Conservation (phyloP, 2,329 filamentous ascomycete species). For the Massarina eburnea region DNA sequence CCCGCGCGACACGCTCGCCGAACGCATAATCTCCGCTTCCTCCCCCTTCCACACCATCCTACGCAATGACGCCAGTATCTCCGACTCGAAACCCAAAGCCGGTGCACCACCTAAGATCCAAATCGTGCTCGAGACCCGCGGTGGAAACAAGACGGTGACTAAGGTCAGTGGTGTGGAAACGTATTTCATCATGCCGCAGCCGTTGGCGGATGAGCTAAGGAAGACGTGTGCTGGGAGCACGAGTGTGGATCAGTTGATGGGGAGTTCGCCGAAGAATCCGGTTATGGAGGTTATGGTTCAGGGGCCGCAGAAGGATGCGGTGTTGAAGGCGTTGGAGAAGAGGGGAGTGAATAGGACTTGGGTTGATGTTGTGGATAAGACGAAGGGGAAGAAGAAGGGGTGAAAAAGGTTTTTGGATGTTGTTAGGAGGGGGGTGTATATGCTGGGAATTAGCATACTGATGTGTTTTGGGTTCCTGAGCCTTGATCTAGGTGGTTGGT, state of each 20-base stretch:
- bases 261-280: slow-evolving; percentile 61
- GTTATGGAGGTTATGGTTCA: slow-evolving; percentile 70
- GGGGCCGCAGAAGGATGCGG: slow-evolving; percentile 64
- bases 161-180: slow-evolving; percentile 63
- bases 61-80: slow-evolving; percentile 46
- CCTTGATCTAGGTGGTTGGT: no score
- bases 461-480: no score
- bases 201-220: slow-evolving; percentile 65
- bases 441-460: no score
- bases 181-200: slow-evolving; percentile 61
- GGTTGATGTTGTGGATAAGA: slow-evolving; percentile 68
- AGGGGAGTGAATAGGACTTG: slow-evolving; percentile 61
- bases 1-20: slow-evolving; percentile 61
- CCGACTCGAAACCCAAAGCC: slow-evolving; percentile 58
- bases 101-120: slow-evolving; percentile 62
- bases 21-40: slow-evolving; percentile 59
- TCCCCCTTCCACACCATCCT: slow-evolving; percentile 61
- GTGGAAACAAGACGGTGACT: slow-evolving; percentile 67
- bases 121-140: slow-evolving; percentile 64
- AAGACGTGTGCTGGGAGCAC: slow-evolving; percentile 70
- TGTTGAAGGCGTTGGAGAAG: slow-evolving; percentile 61
- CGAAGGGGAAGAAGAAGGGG: slow-evolving; percentile 62
- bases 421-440: no score
- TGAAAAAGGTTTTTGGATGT: no score
- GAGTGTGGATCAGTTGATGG: slow-evolving; percentile 62